phyloP scores from a whole-genome alignment of 2,329 filamentous ascomycete species.

The Colletotrichum acutatum region DNA sequence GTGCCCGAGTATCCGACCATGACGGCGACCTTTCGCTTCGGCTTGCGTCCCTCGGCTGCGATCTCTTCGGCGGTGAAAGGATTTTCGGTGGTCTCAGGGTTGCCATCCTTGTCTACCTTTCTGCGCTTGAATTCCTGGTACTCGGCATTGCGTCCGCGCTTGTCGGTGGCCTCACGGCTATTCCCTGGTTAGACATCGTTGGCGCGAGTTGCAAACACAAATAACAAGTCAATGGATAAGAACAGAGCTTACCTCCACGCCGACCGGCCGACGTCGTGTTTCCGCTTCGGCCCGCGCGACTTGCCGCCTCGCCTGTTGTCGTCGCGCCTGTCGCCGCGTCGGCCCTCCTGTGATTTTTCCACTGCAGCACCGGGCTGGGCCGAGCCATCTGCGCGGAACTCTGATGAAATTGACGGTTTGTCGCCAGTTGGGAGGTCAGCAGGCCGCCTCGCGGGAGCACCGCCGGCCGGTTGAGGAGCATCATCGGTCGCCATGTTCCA shows the following conservation, averaged over 20 bases:
- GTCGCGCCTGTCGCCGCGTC: constrained; percentile 12
- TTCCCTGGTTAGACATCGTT: constrained; percentile 45
- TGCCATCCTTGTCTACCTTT: constrained; percentile 51
- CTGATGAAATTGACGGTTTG: constrained; percentile 22
- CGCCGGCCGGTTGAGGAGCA: constrained; percentile 12
- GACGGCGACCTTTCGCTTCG: constrained; percentile 96
- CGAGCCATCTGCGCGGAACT: constrained; percentile 8
- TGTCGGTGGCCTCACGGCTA: constrained; percentile 51
- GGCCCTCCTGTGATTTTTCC: background rate
- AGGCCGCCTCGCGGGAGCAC: constrained; percentile 19
- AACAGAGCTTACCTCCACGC: constrained; percentile 24
- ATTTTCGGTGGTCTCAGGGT: constrained; percentile 49
- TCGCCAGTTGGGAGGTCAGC: constrained; percentile 11
- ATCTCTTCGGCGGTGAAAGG: constrained; percentile 82
- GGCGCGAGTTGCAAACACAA: background rate
- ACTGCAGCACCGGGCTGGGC: constrained; percentile 2
- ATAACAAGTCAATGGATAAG: background rate
- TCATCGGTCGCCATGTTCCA: constrained; percentile 32
- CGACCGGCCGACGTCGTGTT: constrained; percentile 30
- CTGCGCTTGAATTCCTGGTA: constrained; percentile 55
- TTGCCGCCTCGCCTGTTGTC: constrained; percentile 14
- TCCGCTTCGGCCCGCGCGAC: constrained; percentile 27
- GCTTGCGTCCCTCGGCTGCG: constrained; percentile 83
- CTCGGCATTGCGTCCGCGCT: constrained; percentile 52
- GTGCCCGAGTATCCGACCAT: constrained; percentile 96